Evolutionary conservation across 768 basidiomycete species (phyloP).

Genomic region (Artomyces pyxidatus): DNA sequence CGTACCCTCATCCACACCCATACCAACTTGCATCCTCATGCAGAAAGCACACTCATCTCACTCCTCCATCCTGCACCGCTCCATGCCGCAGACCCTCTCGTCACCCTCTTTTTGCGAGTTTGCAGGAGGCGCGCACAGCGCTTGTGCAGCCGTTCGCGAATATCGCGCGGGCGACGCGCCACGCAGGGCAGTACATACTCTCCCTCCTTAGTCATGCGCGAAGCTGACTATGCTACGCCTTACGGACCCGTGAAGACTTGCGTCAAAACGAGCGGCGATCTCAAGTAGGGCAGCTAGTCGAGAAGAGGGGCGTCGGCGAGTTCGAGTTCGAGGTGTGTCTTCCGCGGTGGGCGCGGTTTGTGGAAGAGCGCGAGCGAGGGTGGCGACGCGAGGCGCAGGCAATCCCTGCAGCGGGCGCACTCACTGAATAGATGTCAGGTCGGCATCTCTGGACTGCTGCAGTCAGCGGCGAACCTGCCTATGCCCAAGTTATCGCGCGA

Average conservation of each 20-base stretch:
- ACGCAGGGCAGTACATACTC: conserved; percentile 90
- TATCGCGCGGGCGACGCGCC: conserved; percentile 86
- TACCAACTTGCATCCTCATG: conserved; percentile 41
- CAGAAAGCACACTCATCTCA: conserved; percentile 55
- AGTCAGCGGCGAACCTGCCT: conserved; percentile 71
- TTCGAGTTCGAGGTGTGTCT: conserved; percentile 97
- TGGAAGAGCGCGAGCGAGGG: conserved; percentile 94
- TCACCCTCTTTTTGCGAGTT: conserved; percentile 43
- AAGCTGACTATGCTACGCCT: conserved; percentile 95
- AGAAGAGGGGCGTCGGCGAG: conserved; percentile 88
- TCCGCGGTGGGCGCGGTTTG: conserved; percentile 93
- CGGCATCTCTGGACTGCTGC: conserved; percentile 49
- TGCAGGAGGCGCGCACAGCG: conserved; percentile 70
- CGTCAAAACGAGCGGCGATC: conserved; percentile 84
- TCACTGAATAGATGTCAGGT: conserved; percentile 51
- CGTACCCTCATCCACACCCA: conserved; percentile 79
- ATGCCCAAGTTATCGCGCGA: conserved; percentile 78
- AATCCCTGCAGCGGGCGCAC: conserved; percentile 44
- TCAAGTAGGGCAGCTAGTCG: conserved; percentile 91
- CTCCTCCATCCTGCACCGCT: conserved; percentile 75
- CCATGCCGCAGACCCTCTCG: conserved; percentile 48
- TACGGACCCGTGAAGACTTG: conserved; percentile 90
- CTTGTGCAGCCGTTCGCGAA: conserved; percentile 92
- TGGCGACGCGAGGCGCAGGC: conserved; percentile 72
- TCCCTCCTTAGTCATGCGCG: conserved; percentile 92